Percentiles rank a stretch among this genome's conserved stretches.
phyloP scores from a whole-genome alignment of 2,329 filamentous ascomycete species.

The Thielaviopsis punctulata region DNA sequence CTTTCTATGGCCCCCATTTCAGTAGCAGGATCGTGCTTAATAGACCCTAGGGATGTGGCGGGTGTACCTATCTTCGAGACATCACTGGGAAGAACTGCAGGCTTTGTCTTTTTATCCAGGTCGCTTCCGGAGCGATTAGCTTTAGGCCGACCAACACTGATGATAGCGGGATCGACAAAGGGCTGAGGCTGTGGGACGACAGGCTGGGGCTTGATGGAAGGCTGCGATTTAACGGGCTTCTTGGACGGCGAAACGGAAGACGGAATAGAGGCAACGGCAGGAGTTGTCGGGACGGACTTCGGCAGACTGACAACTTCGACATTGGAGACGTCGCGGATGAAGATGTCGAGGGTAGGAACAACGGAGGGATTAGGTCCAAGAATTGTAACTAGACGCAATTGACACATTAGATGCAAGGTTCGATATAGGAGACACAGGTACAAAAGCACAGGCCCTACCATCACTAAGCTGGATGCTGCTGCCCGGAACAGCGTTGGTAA shows the following conservation, averaged over 20 bases:
- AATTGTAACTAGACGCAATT: not conserved
- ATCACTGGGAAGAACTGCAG: not conserved
- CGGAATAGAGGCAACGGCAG: constrained; percentile 15
- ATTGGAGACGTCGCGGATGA: constrained; percentile 29
- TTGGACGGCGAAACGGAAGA: constrained; percentile 19
- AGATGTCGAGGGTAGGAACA: constrained; percentile 13
- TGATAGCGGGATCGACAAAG: constrained; percentile 69
- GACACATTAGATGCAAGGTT: not conserved
- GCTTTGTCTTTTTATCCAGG: constrained; percentile 1
- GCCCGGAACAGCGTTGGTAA: constrained; percentile 49
- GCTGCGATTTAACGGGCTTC: not conserved
- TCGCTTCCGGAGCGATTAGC: constrained; percentile 4
- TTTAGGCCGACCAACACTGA: constrained; percentile 38
- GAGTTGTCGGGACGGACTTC: constrained; percentile 17
- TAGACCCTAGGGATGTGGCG: not conserved
- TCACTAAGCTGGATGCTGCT: constrained; percentile 53
- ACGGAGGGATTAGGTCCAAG: not conserved
- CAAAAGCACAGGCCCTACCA: constrained; percentile 31
- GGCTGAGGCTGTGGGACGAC: constrained; percentile 13
- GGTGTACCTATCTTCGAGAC: not conserved
- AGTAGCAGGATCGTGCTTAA: not conserved
- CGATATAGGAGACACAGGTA: not conserved
- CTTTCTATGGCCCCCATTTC: constrained; percentile 3
- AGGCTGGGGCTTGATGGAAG: not conserved
- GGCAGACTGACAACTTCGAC: constrained; percentile 19